A percentile compares a stretch with the other conserved stretches of the same genome.
Evolutionary conservation across 129 eudicot species (phyloP).

Genomic region (Glebionis coronaria): DNA sequence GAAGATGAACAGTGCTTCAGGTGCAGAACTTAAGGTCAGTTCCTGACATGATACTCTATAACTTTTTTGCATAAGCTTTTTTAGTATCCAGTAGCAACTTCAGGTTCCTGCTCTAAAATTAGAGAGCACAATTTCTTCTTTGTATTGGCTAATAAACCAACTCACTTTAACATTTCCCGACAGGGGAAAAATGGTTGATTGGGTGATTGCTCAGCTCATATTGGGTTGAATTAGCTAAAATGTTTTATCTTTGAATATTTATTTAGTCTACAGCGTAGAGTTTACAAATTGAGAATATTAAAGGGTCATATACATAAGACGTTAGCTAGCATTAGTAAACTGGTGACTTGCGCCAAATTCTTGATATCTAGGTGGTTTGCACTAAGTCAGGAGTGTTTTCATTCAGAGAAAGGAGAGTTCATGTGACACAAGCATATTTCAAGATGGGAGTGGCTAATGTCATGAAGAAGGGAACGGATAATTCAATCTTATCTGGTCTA

Average conservation of each 20-base stretch:
- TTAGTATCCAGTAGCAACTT: background rate
- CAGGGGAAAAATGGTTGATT: background rate
- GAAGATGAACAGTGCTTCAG: conserved; percentile 94
- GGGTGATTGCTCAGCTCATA: background rate
- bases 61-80: background rate
- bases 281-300: background rate
- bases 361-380: conserved; percentile 61
- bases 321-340: background rate
- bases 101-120: background rate
- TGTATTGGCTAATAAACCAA: background rate
- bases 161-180: background rate
- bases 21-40: conserved; percentile 92
- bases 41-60: background rate
- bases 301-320: background rate
- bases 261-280: background rate
- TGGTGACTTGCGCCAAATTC: background rate
- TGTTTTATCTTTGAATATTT: no score
- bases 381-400: conserved; percentile 98
- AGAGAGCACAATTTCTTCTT: background rate
- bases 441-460: conserved; percentile 98
- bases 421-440: conserved; percentile 88
- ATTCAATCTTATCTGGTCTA: no score
- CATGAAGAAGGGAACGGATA: conserved; percentile 85
- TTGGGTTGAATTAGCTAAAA: no score
- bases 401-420: conserved; percentile 89